Percentiles rank a stretch among this genome's conserved stretches.
Evolutionary conservation across 441 rosid species (phyloP).

Genomic region (Mallotus japonicus): DNA sequence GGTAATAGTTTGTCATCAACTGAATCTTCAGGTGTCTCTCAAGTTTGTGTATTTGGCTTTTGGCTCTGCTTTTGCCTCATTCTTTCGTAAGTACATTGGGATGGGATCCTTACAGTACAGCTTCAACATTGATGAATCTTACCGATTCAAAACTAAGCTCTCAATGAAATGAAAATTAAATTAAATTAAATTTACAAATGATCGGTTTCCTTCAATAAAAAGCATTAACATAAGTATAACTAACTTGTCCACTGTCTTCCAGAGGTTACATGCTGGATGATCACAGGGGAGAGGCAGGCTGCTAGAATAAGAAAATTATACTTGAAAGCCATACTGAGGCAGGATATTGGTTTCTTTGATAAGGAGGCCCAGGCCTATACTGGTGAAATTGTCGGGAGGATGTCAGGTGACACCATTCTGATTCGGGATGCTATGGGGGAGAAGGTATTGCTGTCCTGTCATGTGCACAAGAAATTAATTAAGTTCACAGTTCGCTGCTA

Average conservation of each 20-base stretch:
- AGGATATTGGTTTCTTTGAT: slow-evolving; percentile 71
- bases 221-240: too few species aligned
- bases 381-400: slow-evolving; percentile 70
- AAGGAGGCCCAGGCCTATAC: slow-evolving; percentile 62
- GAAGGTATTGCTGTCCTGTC: slow-evolving; percentile 42
- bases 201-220: too few species aligned
- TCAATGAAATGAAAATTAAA: neutral
- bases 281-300: slow-evolving; percentile 76
- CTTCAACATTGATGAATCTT: neutral
- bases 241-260: slow-evolving; percentile 12
- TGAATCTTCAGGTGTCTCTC: slow-evolving; percentile 45
- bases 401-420: slow-evolving; percentile 77
- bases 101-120: neutral
- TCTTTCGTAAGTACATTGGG: slow-evolving; percentile 53
- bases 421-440: slow-evolving; percentile 87
- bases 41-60: slow-evolving; percentile 59
- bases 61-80: slow-evolving; percentile 54
- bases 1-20: neutral
- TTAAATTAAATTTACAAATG: too few species aligned
- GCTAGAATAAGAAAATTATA: slow-evolving; percentile 60
- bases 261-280: slow-evolving; percentile 84
- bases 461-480: too few species aligned
- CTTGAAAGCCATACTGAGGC: slow-evolving; percentile 66
- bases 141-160: neutral
- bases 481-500: too few species aligned